Evolutionary conservation across 768 basidiomycete species (phyloP), one percentile per base, ranked within the genome.

Genomic region (Mrakia gelida): DNA sequence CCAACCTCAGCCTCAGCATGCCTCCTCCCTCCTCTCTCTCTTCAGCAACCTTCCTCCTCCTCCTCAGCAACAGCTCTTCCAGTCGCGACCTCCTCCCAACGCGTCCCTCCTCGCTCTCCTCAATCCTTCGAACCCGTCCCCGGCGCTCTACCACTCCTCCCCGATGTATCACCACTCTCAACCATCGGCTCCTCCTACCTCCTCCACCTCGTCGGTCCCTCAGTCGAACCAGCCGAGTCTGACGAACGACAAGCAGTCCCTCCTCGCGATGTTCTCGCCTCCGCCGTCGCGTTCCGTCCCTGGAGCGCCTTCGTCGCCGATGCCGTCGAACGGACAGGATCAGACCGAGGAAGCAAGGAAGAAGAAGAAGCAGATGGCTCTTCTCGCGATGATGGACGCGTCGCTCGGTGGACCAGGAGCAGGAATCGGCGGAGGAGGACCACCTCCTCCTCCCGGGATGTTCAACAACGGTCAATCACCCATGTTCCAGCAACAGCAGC

Each of bases 321-420:
- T 30, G 32, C 10, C 49, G 4, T 21, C 49, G 7, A 52, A 52
- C 30, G 18, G 21, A 15, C 21, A 28, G 26, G 52, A 41, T 18
- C 28, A 38, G 49, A 73, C 56, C 23, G 49, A 73, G 9, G 34
- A 34, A 23, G n/a, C 6, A 56, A 59, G 38, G 32, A 73, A 59
- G 72, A 73, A 34, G 34, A 10, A 73, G 72, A n/a, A 56, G 32
- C 72, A 61, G 34, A 30, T 32, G 56, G 56, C 56, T 28, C 72
- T 73, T 10, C 72, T 73, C 26, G 72, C 72, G 34, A 73, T 73
- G 72, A 73, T 73, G 72, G 72, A 32, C 54, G 72, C 49, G 23
- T n/a, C 21, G 21, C 28, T 56, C 11, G n/a, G 34, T 26, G 68
- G 43, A 21, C 7, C 21, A 13, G 68, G n/a, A 30, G 16, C 72